A percentile compares a stretch with the other conserved stretches of the same genome.
Evolutionary conservation across 2,329 filamentous ascomycete species (phyloP).

Genomic region (Diplodia intermedia): DNA sequence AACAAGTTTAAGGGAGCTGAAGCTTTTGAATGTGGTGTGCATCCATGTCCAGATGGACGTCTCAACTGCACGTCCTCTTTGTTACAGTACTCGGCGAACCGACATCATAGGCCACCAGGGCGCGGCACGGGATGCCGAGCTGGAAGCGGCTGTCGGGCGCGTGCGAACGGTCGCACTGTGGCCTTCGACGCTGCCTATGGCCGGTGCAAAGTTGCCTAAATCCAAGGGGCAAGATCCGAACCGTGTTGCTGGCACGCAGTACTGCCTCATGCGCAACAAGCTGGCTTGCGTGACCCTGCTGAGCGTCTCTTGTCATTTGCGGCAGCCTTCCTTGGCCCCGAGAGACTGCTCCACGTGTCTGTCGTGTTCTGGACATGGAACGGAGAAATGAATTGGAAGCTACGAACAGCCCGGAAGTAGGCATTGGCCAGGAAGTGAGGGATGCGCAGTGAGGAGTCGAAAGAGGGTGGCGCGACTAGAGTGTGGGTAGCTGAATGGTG

Average conservation of each 20-base stretch:
- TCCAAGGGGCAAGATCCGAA: not conserved
- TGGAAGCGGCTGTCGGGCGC: not conserved
- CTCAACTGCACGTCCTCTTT: no score
- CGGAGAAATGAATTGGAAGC: not conserved
- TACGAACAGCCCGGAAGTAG: not conserved
- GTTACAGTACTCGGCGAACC: no score
- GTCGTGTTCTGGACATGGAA: not conserved
- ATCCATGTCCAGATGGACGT: no score
- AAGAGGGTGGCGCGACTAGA: slow-evolving; percentile 22
- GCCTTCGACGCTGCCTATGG: slow-evolving; percentile 5
- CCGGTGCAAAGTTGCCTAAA: slow-evolving; percentile 19
- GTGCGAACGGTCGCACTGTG: not conserved
- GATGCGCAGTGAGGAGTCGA: not conserved
- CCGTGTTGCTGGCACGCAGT: not conserved
- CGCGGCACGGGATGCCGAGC: slow-evolving; percentile 6
- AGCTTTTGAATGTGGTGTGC: not conserved
- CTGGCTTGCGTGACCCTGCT: not conserved
- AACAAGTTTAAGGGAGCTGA: not conserved
- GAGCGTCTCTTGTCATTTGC: not conserved
- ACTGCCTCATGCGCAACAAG: not conserved
- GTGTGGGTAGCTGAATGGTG: slow-evolving; percentile 12
- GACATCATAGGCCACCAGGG: not conserved
- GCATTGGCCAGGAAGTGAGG: not conserved
- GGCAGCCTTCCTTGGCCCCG: not conserved
- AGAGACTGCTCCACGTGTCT: not conserved